Conservation (phyloP, 768 basidiomycete species). For the Nidula microcarpa region DNA sequence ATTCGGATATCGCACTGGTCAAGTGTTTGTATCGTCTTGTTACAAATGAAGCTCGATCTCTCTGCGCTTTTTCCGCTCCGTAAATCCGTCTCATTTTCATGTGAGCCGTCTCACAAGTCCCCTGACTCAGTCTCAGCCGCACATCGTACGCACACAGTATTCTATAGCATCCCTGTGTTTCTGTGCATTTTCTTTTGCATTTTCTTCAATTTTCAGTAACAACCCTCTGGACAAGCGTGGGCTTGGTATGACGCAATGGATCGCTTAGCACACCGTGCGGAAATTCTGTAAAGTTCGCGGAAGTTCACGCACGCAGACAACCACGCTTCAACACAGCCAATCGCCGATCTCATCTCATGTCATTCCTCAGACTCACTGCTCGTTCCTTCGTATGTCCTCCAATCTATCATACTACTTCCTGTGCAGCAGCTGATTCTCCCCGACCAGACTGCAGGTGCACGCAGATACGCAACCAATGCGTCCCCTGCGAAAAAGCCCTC, state of each 20-base stretch:
- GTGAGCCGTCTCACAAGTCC: not conserved
- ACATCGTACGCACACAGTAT: not conserved
- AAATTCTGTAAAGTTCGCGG: conserved; percentile 1
- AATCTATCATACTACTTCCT: not conserved
- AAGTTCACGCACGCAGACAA: not conserved
- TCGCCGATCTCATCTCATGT: conserved; percentile 31
- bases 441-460: conserved; percentile 2
- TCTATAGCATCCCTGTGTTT: too few relatives aligned
- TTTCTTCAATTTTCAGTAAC: not conserved
- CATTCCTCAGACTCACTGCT: conserved; percentile 33
- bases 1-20: conserved; percentile 8
- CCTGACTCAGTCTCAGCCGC: not conserved
- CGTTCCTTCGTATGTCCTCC: conserved; percentile 27
- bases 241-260: conserved; percentile 16
- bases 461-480: conserved; percentile 33
- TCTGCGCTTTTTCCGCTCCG: not conserved
- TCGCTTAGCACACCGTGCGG: not conserved
- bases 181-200: not conserved
- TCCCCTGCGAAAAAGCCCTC: conserved; percentile 41
- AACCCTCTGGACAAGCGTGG: not conserved
- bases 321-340: not conserved
- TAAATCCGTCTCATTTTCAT: not conserved
- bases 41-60: not conserved
- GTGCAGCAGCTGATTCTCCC: not conserved
- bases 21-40: not conserved